Percentiles rank a stretch among this genome's conserved stretches.
Evolutionary conservation across 108 stramenopile genomes (phyloP).

Genomic region (Skeletonema potamos): DNA sequence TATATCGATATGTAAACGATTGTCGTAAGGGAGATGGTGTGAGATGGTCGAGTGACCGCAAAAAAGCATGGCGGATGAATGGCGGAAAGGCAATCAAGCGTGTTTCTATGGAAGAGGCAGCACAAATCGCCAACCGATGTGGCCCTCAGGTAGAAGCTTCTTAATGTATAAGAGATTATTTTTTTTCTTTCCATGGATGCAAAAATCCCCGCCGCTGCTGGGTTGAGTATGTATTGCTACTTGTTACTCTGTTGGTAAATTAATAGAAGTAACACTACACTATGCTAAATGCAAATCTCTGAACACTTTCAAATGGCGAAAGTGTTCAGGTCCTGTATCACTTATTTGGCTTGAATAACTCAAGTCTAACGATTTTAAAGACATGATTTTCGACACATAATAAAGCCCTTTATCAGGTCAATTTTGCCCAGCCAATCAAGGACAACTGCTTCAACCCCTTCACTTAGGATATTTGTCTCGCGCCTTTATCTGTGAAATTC

Average conservation of each 20-base stretch:
- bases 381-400: slow-evolving; percentile 68
- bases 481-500: slow-evolving; percentile 72
- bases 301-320: slow-evolving; percentile 27
- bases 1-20: slow-evolving; percentile 58
- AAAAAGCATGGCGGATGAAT: slow-evolving; percentile 59
- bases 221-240: no score
- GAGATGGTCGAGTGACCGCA: slow-evolving; percentile 62
- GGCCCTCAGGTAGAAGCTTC: slow-evolving; percentile 34
- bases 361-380: slow-evolving; percentile 69
- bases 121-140: slow-evolving; percentile 28
- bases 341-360: slow-evolving; percentile 43
- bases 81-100: slow-evolving; percentile 30
- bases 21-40: slow-evolving; percentile 53
- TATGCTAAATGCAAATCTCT: slow-evolving; percentile 40
- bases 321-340: slow-evolving; percentile 26
- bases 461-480: slow-evolving; percentile 62
- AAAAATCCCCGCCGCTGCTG: slow-evolving; percentile 20
- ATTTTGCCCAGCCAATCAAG: slow-evolving; percentile 54
- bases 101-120: slow-evolving; percentile 27
- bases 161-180: neutral
- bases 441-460: slow-evolving; percentile 58
- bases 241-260: no score
- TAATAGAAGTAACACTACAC: slow-evolving; percentile 40
- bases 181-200: slow-evolving; percentile 9
- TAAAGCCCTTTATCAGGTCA: slow-evolving; percentile 72